These are phyloP conservation scores for Entamoeba histolytica DNA, from an alignment of 208 protist genomes.

Conservation along the genomic window DNA sequence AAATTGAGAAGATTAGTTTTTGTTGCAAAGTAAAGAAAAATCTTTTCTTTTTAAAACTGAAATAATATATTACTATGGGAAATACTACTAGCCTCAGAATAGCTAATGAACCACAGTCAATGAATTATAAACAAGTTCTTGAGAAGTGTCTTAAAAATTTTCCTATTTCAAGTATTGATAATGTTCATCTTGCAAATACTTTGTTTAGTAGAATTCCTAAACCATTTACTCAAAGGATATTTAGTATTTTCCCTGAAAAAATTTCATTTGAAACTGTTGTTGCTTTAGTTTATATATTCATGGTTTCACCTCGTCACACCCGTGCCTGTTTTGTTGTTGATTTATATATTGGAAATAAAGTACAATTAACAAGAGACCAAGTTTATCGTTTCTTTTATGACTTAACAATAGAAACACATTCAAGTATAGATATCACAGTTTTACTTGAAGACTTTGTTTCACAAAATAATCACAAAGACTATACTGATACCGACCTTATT, in stretches of 20 bases:
- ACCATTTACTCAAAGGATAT: not conserved
- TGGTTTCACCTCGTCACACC: not conserved
- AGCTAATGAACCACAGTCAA: not conserved
- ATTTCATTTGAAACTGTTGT: not conserved
- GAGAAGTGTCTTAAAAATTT: not conserved
- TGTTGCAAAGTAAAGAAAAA: too few species aligned
- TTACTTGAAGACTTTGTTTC: not conserved
- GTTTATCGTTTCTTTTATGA: not conserved
- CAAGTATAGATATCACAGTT: not conserved
- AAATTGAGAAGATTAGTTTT: too few species aligned
- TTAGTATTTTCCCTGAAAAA: not conserved
- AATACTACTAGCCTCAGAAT: not conserved
- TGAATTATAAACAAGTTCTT: not conserved
- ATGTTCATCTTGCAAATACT: not conserved
- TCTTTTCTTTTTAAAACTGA: too few species aligned
- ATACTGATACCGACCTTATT: not conserved
- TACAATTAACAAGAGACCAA: not conserved
- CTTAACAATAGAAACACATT: not conserved
- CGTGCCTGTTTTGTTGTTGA: not conserved
- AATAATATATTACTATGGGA: not conserved
- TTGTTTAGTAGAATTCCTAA: not conserved
- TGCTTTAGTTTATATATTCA: not conserved
- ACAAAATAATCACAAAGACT: not conserved
- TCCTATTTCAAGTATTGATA: not conserved
- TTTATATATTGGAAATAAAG: not conserved